Evolutionary conservation across 1,284 basidiomycete genomes (phyloP).

Genomic region (Cryptococcus sp.): DNA sequence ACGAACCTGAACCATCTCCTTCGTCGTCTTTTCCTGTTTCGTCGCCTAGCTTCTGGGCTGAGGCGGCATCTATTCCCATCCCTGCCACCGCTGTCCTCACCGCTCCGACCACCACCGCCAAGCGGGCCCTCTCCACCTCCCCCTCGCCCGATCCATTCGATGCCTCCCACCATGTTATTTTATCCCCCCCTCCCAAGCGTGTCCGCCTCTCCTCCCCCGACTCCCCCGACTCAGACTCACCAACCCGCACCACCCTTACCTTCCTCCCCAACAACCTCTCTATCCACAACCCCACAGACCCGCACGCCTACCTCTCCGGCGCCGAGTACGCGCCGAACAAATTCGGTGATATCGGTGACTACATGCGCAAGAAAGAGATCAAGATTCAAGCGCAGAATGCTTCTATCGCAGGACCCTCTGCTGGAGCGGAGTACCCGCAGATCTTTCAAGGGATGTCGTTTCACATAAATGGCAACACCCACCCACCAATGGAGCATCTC

Average conservation of each 20-base stretch:
- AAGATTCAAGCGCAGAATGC: slow-evolving; percentile 84
- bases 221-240: background rate
- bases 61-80: slow-evolving; percentile 20
- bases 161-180: background rate
- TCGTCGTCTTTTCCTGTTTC: slow-evolving; percentile 33
- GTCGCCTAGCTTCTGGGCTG: slow-evolving; percentile 37
- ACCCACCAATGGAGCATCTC: slow-evolving; percentile 81
- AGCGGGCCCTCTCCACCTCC: slow-evolving; percentile 2
- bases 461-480: slow-evolving; percentile 89
- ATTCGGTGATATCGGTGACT: slow-evolving; percentile 81
- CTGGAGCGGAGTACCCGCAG: slow-evolving; percentile 45
- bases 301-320: slow-evolving; percentile 37
- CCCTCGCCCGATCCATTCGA: slow-evolving; percentile 3
- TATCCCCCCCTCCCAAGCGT: slow-evolving; percentile 7
- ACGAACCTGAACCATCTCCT: background rate
- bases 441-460: slow-evolving; percentile 72
- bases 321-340: slow-evolving; percentile 68
- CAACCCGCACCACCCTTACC: slow-evolving; percentile 19
- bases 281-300: slow-evolving; percentile 17
- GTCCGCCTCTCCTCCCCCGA: slow-evolving; percentile 13
- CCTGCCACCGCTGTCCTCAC: slow-evolving; percentile 3
- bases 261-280: slow-evolving; percentile 33
- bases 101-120: background rate
- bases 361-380: slow-evolving; percentile 82
- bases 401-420: slow-evolving; percentile 53